Evolutionary conservation across 345 rosid genomes (phyloP).

Genomic region (Citrus unshiu): DNA sequence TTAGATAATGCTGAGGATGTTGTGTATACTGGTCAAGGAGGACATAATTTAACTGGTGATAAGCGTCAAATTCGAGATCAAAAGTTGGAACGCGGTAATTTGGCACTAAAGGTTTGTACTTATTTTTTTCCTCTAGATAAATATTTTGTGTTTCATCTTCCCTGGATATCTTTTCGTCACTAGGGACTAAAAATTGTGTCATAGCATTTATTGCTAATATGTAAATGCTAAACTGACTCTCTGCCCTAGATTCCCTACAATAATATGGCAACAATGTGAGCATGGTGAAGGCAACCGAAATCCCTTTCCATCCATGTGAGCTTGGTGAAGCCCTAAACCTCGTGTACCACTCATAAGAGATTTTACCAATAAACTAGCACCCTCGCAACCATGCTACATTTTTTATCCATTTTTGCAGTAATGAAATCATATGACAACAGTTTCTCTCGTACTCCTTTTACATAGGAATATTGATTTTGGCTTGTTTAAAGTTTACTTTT

Average conservation of each 20-base stretch:
- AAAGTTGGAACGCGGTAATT: conserved; percentile 66
- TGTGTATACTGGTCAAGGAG: conserved; percentile 94
- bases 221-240: neutral
- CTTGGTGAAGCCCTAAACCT: too few relatives aligned
- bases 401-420: too few relatives aligned
- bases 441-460: too few relatives aligned
- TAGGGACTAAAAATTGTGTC: neutral
- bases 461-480: too few relatives aligned
- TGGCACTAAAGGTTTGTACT: conserved; percentile 82
- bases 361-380: too few relatives aligned
- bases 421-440: too few relatives aligned
- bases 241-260: neutral
- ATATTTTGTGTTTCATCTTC: neutral
- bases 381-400: too few relatives aligned
- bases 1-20: conserved; percentile 88
- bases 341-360: too few relatives aligned
- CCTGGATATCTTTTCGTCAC: neutral
- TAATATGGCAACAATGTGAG: neutral
- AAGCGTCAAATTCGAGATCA: conserved; percentile 86
- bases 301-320: too few relatives aligned
- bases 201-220: neutral
- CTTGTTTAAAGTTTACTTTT: too few relatives aligned
- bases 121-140: neutral
- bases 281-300: too few relatives aligned
- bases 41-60: conserved; percentile 73